phyloP scores from a whole-genome alignment of 495 filamentous ascomycete species.

The Penicillium desertorum region DNA sequence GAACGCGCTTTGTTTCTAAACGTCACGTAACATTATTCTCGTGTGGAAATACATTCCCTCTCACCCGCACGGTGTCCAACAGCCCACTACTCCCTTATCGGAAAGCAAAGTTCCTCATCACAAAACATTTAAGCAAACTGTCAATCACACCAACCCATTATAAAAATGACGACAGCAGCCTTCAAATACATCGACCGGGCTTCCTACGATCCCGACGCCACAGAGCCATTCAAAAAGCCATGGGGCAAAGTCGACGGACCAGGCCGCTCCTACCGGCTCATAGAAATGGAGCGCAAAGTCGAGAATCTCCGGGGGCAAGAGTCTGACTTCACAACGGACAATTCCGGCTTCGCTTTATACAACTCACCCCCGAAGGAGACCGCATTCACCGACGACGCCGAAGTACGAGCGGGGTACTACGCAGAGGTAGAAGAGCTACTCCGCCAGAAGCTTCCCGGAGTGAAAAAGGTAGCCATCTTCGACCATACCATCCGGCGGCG shows the following conservation, averaged over 20 bases:
- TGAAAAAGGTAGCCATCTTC: constrained; percentile 68
- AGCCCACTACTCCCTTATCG: neutral
- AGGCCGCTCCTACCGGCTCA: constrained; percentile 14
- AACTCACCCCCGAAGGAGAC: constrained; percentile 11
- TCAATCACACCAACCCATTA: neutral
- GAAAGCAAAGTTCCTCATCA: neutral
- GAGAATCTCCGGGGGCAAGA: constrained; percentile 14
- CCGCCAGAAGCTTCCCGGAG: constrained; percentile 59
- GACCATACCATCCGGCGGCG: constrained; percentile 85
- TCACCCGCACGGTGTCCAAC: neutral
- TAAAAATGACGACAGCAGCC: constrained; percentile 29
- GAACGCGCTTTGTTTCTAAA: neutral
- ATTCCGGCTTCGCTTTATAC: constrained; percentile 13
- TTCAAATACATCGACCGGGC: constrained; percentile 21
- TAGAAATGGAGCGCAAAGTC: constrained; percentile 10
- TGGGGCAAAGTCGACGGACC: constrained; percentile 24
- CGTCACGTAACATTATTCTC: neutral
- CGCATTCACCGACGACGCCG: constrained; percentile 45
- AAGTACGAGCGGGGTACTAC: constrained; percentile 71
- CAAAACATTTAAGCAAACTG: neutral
- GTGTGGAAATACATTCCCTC: neutral
- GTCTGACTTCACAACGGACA: constrained; percentile 15
- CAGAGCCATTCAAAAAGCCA: constrained; percentile 21
- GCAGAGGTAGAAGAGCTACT: constrained; percentile 72
- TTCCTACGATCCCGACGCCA: constrained; percentile 17